phyloP scores from a whole-genome alignment of 306 rosid genomes.

The Trifolium pratense region DNA sequence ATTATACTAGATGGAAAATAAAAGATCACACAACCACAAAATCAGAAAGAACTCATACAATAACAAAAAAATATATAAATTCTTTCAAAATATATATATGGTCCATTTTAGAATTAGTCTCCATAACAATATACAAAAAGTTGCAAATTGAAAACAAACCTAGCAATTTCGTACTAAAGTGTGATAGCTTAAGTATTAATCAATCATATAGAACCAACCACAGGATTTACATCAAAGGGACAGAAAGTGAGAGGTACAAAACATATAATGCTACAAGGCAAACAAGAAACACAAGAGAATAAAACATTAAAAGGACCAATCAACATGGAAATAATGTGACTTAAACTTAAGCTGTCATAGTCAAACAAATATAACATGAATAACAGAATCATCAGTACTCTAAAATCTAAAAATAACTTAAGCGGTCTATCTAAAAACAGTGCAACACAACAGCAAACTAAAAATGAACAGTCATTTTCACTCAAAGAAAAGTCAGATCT shows the following conservation, averaged over 20 bases:
- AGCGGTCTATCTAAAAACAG: conserved; percentile 41
- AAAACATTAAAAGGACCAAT: neutral
- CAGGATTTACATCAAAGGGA: neutral
- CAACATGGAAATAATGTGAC: conserved; percentile 35
- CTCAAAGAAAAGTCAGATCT: conserved; percentile 66
- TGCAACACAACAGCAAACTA: conserved; percentile 56
- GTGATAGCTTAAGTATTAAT: conserved; percentile 3
- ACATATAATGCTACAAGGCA: neutral
- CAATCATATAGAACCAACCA: conserved; percentile 10
- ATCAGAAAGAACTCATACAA: neutral
- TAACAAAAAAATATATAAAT: too few relatives aligned
- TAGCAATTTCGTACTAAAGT: neutral
- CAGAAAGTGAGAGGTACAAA: neutral
- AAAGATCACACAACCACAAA: neutral
- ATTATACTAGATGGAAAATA: too few relatives aligned
- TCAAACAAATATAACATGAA: conserved; percentile 49
- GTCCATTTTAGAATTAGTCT: too few relatives aligned
- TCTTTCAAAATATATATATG: too few relatives aligned
- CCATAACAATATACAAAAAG: too few relatives aligned
- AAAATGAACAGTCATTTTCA: conserved; percentile 49
- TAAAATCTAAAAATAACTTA: conserved; percentile 49
- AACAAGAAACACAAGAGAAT: neutral
- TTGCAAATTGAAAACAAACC: neutral
- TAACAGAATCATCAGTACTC: conserved; percentile 52
- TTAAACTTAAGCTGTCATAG: conserved; percentile 34